A percentile compares a stretch with the other conserved stretches of the same genome.
These are phyloP conservation scores for Populus nigra DNA, from an alignment of 345 rosid genomes.

Conservation along the genomic window DNA sequence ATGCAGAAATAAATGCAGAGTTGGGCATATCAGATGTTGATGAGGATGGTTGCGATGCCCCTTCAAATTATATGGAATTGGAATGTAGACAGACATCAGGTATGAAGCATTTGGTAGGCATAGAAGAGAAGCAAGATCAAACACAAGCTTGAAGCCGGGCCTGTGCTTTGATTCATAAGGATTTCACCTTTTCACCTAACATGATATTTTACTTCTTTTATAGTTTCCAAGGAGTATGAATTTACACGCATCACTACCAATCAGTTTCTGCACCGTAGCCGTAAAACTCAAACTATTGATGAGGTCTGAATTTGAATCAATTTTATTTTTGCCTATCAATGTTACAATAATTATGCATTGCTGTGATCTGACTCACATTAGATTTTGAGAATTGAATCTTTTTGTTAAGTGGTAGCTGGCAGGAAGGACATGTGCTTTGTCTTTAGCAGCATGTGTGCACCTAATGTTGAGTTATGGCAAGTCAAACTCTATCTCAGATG, in stretches of 20 bases:
- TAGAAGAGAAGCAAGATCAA: conserved; percentile 3
- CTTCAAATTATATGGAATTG: conserved; percentile 42
- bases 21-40: conserved; percentile 86
- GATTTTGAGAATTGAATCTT: conserved; percentile 1
- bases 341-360: background rate
- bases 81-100: conserved; percentile 51
- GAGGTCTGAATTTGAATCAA: conserved; percentile 54
- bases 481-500: background rate
- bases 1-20: conserved; percentile 87
- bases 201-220: conserved; percentile 18
- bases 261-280: conserved; percentile 79
- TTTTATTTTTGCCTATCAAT: conserved; percentile 6
- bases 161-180: conserved; percentile 1
- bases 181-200: conserved; percentile 10
- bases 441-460: background rate
- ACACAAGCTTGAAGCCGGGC: conserved; percentile 8
- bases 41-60: conserved; percentile 68
- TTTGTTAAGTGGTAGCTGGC: background rate
- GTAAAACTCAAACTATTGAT: conserved; percentile 86
- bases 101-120: conserved; percentile 25
- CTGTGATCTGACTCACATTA: conserved; percentile 1
- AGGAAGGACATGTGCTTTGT: conserved; percentile 1
- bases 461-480: background rate
- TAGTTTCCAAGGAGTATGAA: conserved; percentile 55
- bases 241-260: conserved; percentile 68